Evolutionary conservation across 148 eudicot genomes (phyloP).

Genomic region (Amaranthus hypochondriacus): DNA sequence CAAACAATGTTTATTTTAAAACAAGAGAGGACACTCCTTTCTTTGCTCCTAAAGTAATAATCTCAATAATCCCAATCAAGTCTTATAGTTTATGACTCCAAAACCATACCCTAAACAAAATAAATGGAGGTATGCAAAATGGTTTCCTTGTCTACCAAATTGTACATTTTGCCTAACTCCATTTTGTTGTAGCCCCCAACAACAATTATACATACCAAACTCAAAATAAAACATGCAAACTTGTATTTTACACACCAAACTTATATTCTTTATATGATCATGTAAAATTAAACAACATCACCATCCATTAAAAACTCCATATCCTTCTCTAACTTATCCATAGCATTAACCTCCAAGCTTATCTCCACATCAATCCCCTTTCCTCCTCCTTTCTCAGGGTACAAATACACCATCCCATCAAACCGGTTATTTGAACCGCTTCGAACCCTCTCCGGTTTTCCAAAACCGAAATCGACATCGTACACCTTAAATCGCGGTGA

Average conservation of each 20-base stretch:
- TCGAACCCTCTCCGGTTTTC: slow-evolving; percentile 78
- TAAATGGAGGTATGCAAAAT: slow-evolving; percentile 5
- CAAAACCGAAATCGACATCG: slow-evolving; percentile 87
- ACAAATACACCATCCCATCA: slow-evolving; percentile 94
- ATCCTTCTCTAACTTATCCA: slow-evolving; percentile 81
- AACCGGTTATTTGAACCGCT: slow-evolving; percentile 90
- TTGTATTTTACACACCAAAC: background rate
- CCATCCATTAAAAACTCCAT: slow-evolving; percentile 64
- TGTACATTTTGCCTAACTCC: background rate
- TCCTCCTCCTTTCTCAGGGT: slow-evolving; percentile 73
- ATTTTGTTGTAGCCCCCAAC: background rate
- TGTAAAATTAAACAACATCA: slow-evolving; percentile 18
- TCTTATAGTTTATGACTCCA: too few relatives aligned
- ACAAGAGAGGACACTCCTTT: too few relatives aligned
- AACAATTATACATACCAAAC: background rate
- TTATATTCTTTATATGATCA: background rate
- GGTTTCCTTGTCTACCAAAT: background rate
- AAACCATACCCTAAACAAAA: background rate
- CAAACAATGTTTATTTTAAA: too few relatives aligned
- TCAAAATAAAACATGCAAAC: background rate
- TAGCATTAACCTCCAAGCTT: slow-evolving; percentile 61
- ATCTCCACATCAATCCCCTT: slow-evolving; percentile 90
- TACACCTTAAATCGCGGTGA: slow-evolving; percentile 94
- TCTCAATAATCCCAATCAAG: too few relatives aligned
- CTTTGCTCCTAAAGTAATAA: background rate